Conservation (phyloP, 352 stramenopile species). For the Phytopythium oedochilum region DNA sequence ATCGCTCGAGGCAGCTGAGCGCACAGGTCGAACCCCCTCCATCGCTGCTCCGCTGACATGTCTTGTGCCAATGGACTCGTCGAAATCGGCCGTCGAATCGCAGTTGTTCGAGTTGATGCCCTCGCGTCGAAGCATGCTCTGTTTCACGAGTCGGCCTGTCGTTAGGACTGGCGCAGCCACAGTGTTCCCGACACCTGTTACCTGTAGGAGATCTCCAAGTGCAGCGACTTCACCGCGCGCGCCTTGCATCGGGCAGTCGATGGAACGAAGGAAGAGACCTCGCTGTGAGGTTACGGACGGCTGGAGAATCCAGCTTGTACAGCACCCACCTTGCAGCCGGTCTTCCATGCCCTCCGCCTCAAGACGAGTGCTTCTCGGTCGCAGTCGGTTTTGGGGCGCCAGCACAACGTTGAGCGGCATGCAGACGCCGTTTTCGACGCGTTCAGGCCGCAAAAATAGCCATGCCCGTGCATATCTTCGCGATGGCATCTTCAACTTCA, state of each 20-base stretch:
- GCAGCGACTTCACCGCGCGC: constrained; percentile 53
- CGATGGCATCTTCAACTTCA: too few species aligned
- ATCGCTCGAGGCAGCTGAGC: neutral
- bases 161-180: neutral
- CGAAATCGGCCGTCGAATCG: neutral
- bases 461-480: too few species aligned
- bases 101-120: neutral
- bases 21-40: neutral
- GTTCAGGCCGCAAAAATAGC: too few species aligned
- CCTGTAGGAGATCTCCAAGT: constrained; percentile 50
- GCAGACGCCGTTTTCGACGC: too few species aligned
- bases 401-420: too few species aligned
- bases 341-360: neutral
- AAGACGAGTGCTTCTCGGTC: neutral
- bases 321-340: neutral
- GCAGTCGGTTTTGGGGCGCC: too few species aligned
- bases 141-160: neutral
- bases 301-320: neutral
- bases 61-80: neutral
- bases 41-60: neutral
- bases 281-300: neutral
- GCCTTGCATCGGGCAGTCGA: constrained; percentile 13
- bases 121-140: constrained; percentile 7
- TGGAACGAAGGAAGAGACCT: neutral
- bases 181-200: neutral